Base-by-base conservation (phyloP, 2,329 filamentous ascomycete species). In the Botrytis cinerea region DNA sequence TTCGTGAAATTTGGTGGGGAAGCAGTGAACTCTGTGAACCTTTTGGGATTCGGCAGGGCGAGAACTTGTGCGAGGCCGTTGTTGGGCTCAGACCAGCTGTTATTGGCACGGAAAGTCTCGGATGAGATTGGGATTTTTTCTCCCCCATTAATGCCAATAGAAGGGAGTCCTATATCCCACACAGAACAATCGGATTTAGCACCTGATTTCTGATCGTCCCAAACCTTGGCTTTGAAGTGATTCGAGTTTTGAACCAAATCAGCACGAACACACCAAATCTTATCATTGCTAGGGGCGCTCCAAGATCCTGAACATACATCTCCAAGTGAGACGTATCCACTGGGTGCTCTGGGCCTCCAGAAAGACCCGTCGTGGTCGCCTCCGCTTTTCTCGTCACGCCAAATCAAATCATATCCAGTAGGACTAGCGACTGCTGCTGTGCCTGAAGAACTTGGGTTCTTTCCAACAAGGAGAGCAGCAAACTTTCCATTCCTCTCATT, bases 391-490 rank as follows among this genome's bases (percentile, higher is more conserved):
- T 57, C 28, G 2, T 69, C 66, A 57, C 28, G 45, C 66, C 46
- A 57, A 28, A 69, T 54, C 14, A 1, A 16, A 12, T 38, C 35
- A 1, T 69, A 69, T 18, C 48, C 48, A 4, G 48, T 57, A 0
- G 66, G 66, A 20, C 66, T 69, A 51, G 66, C 66, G 38, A 69
- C 66, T 38, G 32, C 66, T 57, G 66, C 14, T 38, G 0, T 35
- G 2, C 35, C 66, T 22, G 28, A 38, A 25, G 66, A 69, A 12
- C 6, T 28, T 12, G 66, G 48, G 1, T 43, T 69, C 6, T 38
- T 51, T 6, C 66, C 66, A 43, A 69, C 22, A 25, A 69, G 46
- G 1, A 69, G 2, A 10, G 16, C 20, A 40, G 66, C 48, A 4
- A 25, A 9, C 25, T 32, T 69, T 35, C 66, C 35, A 40, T 28